Base-by-base conservation (phyloP, 2,329 filamentous ascomycete genomes). In the Hymenoscyphus repandus region DNA sequence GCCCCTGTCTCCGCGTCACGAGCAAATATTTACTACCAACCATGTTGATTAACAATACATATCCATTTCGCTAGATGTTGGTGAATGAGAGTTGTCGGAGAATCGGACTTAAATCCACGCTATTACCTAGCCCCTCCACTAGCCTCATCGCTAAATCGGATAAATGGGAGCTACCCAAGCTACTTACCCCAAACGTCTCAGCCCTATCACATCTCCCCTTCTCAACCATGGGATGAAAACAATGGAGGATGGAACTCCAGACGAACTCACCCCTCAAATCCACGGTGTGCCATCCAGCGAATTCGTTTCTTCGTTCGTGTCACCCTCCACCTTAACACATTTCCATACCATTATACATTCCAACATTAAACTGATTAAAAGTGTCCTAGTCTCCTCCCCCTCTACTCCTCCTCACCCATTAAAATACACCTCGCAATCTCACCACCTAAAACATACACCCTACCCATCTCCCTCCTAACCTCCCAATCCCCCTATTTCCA, bases 331-430 rank as follows among this genome's bases (percentile, higher is more conserved):
- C 32, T 34, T 34, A 34, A 34, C 32, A 34, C 32, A 34, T n/a
- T n/a, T n/a, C n/a, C n/a, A n/a, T n/a, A n/a, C n/a, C n/a, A n/a
- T n/a, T n/a, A n/a, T n/a, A n/a, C n/a, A 34, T 9, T 34, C 7
- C 7, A 34, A 13, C 32, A 34, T 9, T 7, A 34, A 13, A 13
- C 32, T 34, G 32, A 34, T 34, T n/a, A n/a, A n/a, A n/a, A 13
- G 7, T 13, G 32, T 34, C 9, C 32, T 7, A 51, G 51, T 27
- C 40, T 51, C 18, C 54, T 56, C 20, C 48, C 51, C 20, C 48
- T 56, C 20, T 53, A 51, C 37, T 38, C 51, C 15, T 34, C 44
- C 27, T 48, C 51, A 49, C 37, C 20, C 3, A 45, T 52, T 32
- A 49, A 7, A 20, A 45, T 52, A 22, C 39, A 38, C 6, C 27